Percentiles rank a stretch among this genome's conserved stretches.
These are phyloP conservation scores for Sporodiniella umbellata DNA, from an alignment of 371 early-diverging fungal species.

Conservation along the genomic window DNA sequence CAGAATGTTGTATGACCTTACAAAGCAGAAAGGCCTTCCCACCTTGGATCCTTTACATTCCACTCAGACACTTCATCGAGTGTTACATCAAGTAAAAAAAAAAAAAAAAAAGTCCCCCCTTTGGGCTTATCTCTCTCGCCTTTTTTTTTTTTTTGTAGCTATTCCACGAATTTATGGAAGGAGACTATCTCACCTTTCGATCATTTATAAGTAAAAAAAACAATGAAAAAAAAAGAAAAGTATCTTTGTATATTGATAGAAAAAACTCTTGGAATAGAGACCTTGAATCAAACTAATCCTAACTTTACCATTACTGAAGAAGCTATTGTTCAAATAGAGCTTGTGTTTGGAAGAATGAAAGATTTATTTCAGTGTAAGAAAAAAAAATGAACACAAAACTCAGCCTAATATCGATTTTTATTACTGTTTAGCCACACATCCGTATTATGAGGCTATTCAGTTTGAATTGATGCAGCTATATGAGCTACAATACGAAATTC, in stretches of 20 bases:
- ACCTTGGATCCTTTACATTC: conserved; percentile 22
- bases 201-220: conserved; percentile 46
- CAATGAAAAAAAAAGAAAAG: not conserved
- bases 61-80: conserved; percentile 53
- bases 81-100: conserved; percentile 51
- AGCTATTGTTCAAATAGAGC: conserved; percentile 54
- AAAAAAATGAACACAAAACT: not conserved
- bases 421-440: conserved; percentile 45
- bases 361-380: conserved; percentile 54
- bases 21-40: conserved; percentile 38
- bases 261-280: not conserved
- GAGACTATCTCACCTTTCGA: conserved; percentile 62
- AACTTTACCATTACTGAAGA: conserved; percentile 63
- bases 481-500: conserved; percentile 58
- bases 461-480: conserved; percentile 59
- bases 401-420: not conserved
- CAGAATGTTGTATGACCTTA: conserved; percentile 54
- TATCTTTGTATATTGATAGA: not conserved
- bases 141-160: conserved; percentile 13
- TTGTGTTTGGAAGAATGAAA: conserved; percentile 56
- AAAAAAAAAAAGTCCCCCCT: not conserved
- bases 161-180: conserved; percentile 66
- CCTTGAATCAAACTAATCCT: conserved; percentile 31
- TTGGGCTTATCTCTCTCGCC: not conserved
- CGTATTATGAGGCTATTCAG: conserved; percentile 59